Evolutionary conservation across 2,329 filamentous ascomycete genomes (phyloP).

Genomic region (Aspergillus novofumigatus): DNA sequence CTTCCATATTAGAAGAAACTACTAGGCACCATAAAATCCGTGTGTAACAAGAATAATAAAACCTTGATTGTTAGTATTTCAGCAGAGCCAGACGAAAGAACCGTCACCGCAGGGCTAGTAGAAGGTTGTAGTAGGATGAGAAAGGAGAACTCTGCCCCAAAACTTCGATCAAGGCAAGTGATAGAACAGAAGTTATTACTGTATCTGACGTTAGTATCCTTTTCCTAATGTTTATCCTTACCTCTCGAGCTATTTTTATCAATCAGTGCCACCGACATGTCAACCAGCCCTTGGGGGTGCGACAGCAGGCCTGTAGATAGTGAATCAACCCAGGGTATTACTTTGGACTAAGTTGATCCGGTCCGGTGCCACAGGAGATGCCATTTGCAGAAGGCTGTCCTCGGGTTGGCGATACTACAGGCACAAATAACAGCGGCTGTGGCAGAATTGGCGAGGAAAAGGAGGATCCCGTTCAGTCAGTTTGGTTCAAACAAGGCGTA

Average conservation of each 20-base stretch:
- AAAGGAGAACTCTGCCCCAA: not conserved
- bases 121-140: not conserved
- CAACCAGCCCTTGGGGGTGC: not conserved
- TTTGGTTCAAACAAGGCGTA: constrained; percentile 8
- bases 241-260: not conserved
- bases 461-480: not conserved
- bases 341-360: not conserved
- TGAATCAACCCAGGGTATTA: not conserved
- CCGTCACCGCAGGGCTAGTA: not conserved
- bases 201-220: not conserved
- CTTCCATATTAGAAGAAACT: not conserved
- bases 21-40: not conserved
- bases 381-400: not conserved
- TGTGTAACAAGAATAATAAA: not conserved
- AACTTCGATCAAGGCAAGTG: not conserved
- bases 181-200: not conserved
- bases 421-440: constrained; percentile 12
- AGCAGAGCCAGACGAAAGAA: not conserved
- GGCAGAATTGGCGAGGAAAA: constrained; percentile 14
- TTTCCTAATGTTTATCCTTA: not conserved
- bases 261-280: not conserved
- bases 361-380: not conserved
- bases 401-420: constrained; percentile 19
- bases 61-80: not conserved
- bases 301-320: not conserved